phyloP scores from a whole-genome alignment of 352 stramenopile species.

The Saprolegnia diclina region DNA sequence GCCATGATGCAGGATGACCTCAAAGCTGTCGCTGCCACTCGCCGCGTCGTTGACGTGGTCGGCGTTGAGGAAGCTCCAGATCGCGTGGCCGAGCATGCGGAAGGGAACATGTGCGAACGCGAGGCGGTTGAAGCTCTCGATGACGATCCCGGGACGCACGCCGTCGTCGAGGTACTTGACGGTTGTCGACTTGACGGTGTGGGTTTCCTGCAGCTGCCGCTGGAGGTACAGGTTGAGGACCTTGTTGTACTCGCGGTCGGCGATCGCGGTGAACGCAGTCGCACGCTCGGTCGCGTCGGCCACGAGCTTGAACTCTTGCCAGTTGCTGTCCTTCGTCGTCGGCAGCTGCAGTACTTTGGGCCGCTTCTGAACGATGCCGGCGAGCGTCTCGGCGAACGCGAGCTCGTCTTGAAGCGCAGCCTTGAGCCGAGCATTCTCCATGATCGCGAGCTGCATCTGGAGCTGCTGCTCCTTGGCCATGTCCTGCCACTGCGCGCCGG shows the following conservation, averaged over 20 bases:
- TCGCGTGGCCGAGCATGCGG: conserved; percentile 18
- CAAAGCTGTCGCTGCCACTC: background rate
- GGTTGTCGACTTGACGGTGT: conserved; percentile 22
- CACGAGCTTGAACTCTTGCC: conserved; percentile 23
- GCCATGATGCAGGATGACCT: background rate
- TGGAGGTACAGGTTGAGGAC: conserved; percentile 7
- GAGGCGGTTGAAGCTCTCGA: conserved; percentile 26
- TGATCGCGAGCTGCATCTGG: conserved; percentile 15
- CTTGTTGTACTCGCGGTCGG: conserved; percentile 26
- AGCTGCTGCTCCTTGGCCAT: conserved; percentile 18
- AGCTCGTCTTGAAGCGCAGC: conserved; percentile 23
- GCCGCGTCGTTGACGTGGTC: conserved; percentile 11
- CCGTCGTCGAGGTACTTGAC: conserved; percentile 27
- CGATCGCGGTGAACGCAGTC: conserved; percentile 11
- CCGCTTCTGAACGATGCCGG: conserved; percentile 19
- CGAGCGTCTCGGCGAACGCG: conserved; percentile 21
- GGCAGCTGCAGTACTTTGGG: conserved; percentile 18
- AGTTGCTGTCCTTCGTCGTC: conserved; percentile 8
- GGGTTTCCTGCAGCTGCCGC: background rate
- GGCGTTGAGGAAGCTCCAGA: conserved; percentile 26
- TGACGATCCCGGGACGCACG: conserved; percentile 19
- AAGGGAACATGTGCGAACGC: conserved; percentile 8
- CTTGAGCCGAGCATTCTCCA: conserved; percentile 23
- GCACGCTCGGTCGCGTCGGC: conserved; percentile 3
- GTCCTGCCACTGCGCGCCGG: conserved; percentile 20